A percentile compares a stretch with the other conserved stretches of the same genome.
phyloP scores from a whole-genome alignment of 768 basidiomycete genomes.

The Trametes elegans region DNA sequence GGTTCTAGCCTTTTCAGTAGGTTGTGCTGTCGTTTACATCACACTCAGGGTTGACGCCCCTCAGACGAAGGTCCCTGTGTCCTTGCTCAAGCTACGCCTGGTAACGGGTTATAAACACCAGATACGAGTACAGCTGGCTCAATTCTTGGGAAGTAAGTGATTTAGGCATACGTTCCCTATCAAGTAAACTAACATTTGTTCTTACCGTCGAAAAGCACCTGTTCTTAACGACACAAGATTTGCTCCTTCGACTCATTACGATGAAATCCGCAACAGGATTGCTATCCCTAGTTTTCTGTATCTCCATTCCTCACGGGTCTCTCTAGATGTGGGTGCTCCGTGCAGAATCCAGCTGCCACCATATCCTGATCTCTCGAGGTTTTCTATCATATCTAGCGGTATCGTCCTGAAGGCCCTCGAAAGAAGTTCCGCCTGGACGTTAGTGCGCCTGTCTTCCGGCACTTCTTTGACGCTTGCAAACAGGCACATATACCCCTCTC shows the following conservation, averaged over 20 bases:
- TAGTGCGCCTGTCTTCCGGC: neutral
- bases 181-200: neutral
- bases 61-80: constrained; percentile 5
- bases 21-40: neutral
- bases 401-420: neutral
- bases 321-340: neutral
- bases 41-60: neutral
- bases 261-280: neutral
- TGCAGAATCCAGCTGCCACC: no score
- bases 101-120: constrained; percentile 9
- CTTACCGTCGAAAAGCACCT: constrained; percentile 1
- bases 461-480: neutral
- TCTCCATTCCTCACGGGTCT: neutral
- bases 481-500: neutral
- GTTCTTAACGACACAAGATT: neutral
- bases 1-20: constrained; percentile 4
- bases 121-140: constrained; percentile 9
- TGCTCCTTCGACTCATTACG: neutral
- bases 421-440: neutral
- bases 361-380: neutral
- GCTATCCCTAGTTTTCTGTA: neutral
- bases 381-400: neutral
- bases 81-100: neutral
- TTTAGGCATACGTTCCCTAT: neutral
- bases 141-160: constrained; percentile 2